A percentile compares a stretch with the other conserved stretches of the same genome.
phyloP scores from a whole-genome alignment of 2,329 filamentous ascomycete genomes.

The Sclerotinia glacialis region DNA sequence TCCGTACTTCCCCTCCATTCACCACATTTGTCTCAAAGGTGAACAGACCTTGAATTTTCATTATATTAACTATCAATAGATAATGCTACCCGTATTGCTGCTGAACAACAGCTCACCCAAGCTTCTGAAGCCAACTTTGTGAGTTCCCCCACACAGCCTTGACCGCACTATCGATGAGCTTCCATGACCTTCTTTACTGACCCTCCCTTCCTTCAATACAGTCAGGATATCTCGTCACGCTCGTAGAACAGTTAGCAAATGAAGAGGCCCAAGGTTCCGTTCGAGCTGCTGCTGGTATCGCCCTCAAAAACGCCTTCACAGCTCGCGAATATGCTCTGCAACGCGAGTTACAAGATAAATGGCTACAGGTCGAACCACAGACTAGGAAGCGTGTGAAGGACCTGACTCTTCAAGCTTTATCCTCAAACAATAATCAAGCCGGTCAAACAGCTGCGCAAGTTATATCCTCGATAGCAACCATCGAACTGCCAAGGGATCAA shows the following conservation, averaged over 20 bases:
- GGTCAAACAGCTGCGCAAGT: constrained; percentile 91
- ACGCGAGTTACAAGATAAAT: constrained; percentile 89
- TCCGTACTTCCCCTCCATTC: constrained; percentile 48
- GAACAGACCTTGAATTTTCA: constrained; percentile 1
- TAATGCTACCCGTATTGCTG: constrained; percentile 81
- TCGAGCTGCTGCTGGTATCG: constrained; percentile 90
- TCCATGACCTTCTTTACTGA: constrained; percentile 24
- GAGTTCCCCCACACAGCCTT: constrained; percentile 43
- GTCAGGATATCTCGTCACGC: constrained; percentile 88
- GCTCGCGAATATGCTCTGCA: constrained; percentile 85
- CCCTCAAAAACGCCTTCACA: constrained; percentile 97
- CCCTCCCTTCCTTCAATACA: constrained; percentile 43
- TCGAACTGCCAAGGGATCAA: constrained; percentile 89
- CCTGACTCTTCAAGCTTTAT: constrained; percentile 82
- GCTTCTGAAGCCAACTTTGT: constrained; percentile 96
- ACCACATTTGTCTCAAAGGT: background rate
- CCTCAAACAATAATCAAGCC: constrained; percentile 74
- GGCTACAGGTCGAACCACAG: constrained; percentile 77
- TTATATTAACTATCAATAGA: constrained; percentile 56
- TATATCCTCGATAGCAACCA: constrained; percentile 88
- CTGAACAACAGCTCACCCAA: constrained; percentile 90
- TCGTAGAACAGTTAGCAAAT: constrained; percentile 92
- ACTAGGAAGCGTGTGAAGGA: constrained; percentile 88
- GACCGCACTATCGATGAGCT: constrained; percentile 34
- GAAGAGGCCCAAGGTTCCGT: constrained; percentile 79